These are phyloP conservation scores for Cryptosporidium ubiquitum DNA, from an alignment of 169 alveolate genomes.

Conservation along the genomic window DNA sequence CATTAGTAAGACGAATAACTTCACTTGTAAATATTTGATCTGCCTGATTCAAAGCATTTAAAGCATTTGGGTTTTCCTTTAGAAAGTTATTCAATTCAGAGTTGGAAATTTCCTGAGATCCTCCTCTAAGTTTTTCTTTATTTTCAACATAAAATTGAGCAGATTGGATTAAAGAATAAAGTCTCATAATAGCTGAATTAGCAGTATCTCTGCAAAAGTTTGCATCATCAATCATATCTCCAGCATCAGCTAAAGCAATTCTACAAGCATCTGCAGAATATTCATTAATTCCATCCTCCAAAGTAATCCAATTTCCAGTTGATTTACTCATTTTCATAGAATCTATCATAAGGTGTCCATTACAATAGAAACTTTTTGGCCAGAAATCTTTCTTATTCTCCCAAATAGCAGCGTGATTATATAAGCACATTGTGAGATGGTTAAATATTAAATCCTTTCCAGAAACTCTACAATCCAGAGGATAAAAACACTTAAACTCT, in stretches of 20 bases:
- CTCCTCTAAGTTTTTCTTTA: conserved; percentile 76
- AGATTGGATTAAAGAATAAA: conserved; percentile 79
- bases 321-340: conserved; percentile 97
- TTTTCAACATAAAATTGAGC: conserved; percentile 80
- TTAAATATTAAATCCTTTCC: conserved; percentile 99
- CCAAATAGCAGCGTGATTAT: conserved; percentile 99
- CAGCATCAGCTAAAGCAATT: conserved; percentile 98
- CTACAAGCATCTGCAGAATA: conserved; percentile 98
- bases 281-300: conserved; percentile 89
- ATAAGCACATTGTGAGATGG: conserved; percentile 98
- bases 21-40: conserved; percentile 88
- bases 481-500: conserved; percentile 95
- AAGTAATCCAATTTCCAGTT: conserved; percentile 96
- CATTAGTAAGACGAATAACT: conserved; percentile 81
- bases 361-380: conserved; percentile 93
- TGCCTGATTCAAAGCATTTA: conserved; percentile 59
- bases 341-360: conserved; percentile 96
- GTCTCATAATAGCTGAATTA: conserved; percentile 86
- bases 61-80: conserved; percentile 3
- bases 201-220: conserved; percentile 90
- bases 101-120: conserved; percentile 41
- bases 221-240: conserved; percentile 97
- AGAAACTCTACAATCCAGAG: conserved; percentile 92
- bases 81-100: conserved; percentile 18
- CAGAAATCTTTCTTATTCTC: conserved; percentile 80